These are phyloP conservation scores for Zygosaccharomyces bisporus DNA, from an alignment of 805 yeast genomes.

Conservation along the genomic window DNA sequence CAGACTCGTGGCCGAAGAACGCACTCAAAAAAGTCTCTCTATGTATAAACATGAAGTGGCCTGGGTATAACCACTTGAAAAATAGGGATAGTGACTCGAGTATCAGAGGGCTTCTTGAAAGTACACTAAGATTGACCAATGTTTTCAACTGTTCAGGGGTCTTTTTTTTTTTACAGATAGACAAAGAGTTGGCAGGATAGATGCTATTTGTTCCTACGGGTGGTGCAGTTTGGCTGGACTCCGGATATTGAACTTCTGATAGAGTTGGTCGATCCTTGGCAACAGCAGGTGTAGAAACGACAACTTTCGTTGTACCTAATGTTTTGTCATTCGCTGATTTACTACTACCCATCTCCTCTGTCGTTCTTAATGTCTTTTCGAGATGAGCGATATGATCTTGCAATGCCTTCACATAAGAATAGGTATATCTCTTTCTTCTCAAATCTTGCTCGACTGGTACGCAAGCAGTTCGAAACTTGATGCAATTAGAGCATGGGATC, in stretches of 20 bases:
- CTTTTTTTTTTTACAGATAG: constrained; percentile 19
- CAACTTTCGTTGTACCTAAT: constrained; percentile 8
- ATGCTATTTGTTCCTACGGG: constrained; percentile 24
- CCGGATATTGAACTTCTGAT: constrained; percentile 1
- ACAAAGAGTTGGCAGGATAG: constrained; percentile 29
- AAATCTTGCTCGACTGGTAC: constrained; percentile 41
- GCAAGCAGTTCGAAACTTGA: constrained; percentile 42
- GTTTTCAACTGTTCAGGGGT: constrained; percentile 10
- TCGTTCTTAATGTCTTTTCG: constrained; percentile 16
- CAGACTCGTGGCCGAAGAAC: constrained; percentile 42
- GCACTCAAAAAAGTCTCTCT: constrained; percentile 57
- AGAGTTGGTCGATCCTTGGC: neutral
- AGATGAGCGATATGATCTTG: constrained; percentile 29
- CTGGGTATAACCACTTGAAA: constrained; percentile 61
- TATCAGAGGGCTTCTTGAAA: constrained; percentile 27
- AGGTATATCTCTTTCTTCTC: constrained; percentile 45
- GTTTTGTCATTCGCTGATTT: constrained; percentile 12
- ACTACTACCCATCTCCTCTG: constrained; percentile 1
- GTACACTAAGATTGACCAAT: constrained; percentile 18
- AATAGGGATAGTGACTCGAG: constrained; percentile 31
- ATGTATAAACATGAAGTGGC: constrained; percentile 53
- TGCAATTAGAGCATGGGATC: constrained; percentile 46
- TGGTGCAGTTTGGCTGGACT: neutral
- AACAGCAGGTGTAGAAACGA: constrained; percentile 6
- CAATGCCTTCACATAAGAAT: constrained; percentile 43